Percentiles rank a stretch among this genome's conserved stretches.
phyloP scores from a whole-genome alignment of 108 stramenopile genomes.

The Craspedostauros australis region DNA sequence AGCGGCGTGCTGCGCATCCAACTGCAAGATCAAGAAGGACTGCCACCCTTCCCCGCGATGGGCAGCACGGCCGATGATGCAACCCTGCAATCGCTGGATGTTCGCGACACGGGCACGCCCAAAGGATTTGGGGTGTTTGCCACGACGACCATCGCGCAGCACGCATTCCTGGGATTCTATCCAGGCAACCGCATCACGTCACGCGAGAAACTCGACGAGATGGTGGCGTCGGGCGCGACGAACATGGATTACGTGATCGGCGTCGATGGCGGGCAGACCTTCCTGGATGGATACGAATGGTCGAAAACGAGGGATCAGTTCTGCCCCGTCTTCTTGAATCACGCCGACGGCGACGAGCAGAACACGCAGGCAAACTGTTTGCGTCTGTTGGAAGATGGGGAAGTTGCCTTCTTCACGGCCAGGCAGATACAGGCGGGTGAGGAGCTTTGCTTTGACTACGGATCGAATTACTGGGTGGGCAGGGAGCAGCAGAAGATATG shows the following conservation, averaged over 20 bases:
- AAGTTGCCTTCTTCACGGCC: slow-evolving; percentile 29
- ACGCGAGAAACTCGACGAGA: slow-evolving; percentile 3
- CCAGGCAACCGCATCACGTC: slow-evolving; percentile 6
- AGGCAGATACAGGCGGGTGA: slow-evolving; percentile 19
- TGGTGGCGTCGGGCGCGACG: background rate
- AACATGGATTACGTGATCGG: slow-evolving; percentile 28
- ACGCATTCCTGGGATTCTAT: slow-evolving; percentile 36
- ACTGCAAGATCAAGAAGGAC: background rate
- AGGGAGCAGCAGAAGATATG: slow-evolving; percentile 18
- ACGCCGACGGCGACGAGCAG: slow-evolving; percentile 20
- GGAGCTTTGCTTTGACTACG: slow-evolving; percentile 39
- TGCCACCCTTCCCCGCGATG: background rate
- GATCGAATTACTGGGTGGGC: slow-evolving; percentile 33
- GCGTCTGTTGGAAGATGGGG: background rate
- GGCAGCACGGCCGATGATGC: background rate
- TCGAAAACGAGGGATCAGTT: slow-evolving; percentile 11
- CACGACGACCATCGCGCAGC: background rate
- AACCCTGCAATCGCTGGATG: slow-evolving; percentile 7
- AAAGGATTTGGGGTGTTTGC: slow-evolving; percentile 31
- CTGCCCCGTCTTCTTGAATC: slow-evolving; percentile 31
- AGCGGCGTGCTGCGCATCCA: slow-evolving; percentile 11
- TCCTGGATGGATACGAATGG: slow-evolving; percentile 29
- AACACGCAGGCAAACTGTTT: slow-evolving; percentile 14
- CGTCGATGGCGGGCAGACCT: slow-evolving; percentile 33
- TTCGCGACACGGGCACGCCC: slow-evolving; percentile 10